Percentiles rank a stretch among this genome's conserved stretches.
Evolutionary conservation across 257 asterid species (phyloP).

Genomic region (Salvia rosmarinus): DNA sequence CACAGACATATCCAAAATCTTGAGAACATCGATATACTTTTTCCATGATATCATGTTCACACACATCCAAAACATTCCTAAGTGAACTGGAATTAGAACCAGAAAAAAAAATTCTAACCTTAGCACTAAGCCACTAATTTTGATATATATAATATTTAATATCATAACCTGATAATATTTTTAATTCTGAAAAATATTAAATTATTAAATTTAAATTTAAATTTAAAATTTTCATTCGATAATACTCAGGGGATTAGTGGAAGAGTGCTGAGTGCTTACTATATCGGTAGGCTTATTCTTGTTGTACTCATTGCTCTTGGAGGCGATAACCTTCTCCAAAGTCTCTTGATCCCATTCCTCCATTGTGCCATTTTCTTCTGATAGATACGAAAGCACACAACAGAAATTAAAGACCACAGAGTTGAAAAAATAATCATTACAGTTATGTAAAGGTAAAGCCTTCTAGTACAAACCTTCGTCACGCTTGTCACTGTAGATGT

Average conservation of each 20-base stretch:
- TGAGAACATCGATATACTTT: neutral
- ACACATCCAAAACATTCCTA: too few species aligned
- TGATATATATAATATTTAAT: too few species aligned
- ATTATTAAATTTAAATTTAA: too few species aligned
- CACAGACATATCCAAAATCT: too few species aligned
- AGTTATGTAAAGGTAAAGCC: conserved; percentile 1
- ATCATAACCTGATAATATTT: neutral
- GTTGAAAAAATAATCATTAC: neutral
- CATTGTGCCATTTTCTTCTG: conserved; percentile 61
- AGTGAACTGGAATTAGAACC: neutral
- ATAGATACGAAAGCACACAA: conserved; percentile 6
- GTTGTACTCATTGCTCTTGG: conserved; percentile 90
- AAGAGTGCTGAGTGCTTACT: conserved; percentile 55
- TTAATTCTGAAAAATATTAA: too few species aligned
- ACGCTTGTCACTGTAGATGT: conserved; percentile 81
- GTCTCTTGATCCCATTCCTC: conserved; percentile 96
- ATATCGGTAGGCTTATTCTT: conserved; percentile 96
- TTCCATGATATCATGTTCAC: neutral
- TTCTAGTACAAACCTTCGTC: conserved; percentile 43
- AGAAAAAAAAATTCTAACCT: neutral
- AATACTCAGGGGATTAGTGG: too few species aligned
- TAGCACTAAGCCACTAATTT: neutral
- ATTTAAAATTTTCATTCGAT: too few species aligned
- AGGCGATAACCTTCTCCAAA: conserved; percentile 80
- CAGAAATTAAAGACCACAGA: conserved; percentile 1